Evolutionary conservation across 129 eudicot species (phyloP).

Genomic region (Arctium lappa): DNA sequence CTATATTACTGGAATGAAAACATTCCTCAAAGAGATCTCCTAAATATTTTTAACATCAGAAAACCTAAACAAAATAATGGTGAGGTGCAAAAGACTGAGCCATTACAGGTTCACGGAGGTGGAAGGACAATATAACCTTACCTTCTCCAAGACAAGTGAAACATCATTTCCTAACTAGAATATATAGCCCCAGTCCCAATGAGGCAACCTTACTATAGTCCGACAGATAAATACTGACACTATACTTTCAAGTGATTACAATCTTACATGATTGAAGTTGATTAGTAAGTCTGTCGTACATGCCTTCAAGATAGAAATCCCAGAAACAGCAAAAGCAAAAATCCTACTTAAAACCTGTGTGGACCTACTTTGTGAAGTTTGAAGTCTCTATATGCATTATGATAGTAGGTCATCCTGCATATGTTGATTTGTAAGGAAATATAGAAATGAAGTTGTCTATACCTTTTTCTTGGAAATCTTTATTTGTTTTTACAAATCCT

Average conservation of each 20-base stretch:
- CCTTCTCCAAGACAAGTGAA: background rate
- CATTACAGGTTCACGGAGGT: too few species aligned
- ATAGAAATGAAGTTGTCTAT: too few species aligned
- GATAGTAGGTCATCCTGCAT: too few species aligned
- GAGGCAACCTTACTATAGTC: background rate
- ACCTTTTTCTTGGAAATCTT: too few species aligned
- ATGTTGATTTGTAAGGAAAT: too few species aligned
- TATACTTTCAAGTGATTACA: background rate
- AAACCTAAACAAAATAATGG: background rate
- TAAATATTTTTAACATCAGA: background rate
- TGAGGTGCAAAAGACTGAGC: too few species aligned
- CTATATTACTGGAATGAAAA: background rate
- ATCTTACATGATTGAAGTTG: background rate
- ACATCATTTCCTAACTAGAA: background rate
- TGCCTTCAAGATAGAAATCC: slow-evolving; percentile 6
- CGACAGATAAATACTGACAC: background rate
- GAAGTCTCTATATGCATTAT: too few species aligned
- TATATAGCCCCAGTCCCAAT: background rate
- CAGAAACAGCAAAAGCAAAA: background rate
- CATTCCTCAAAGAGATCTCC: background rate
- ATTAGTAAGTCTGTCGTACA: background rate
- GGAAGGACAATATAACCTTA: too few species aligned
- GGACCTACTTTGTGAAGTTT: too few species aligned
- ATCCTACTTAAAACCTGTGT: background rate
- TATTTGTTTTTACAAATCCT: too few species aligned